Evolutionary conservation across 192 early-diverging fungal species (phyloP), one percentile per base, ranked within the genome.

Genomic region (Phycomyces nitens): DNA sequence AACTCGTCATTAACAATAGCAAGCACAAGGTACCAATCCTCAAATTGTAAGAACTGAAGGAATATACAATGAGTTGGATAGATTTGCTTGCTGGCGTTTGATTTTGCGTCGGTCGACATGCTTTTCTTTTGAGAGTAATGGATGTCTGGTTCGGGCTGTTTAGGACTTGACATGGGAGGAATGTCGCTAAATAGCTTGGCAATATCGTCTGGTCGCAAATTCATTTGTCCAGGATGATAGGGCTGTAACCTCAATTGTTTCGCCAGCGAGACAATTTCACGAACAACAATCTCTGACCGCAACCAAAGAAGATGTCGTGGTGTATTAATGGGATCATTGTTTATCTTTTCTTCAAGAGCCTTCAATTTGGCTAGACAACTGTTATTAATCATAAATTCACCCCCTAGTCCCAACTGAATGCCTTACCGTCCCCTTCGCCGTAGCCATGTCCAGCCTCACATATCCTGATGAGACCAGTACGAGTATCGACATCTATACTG

Each of bases 361-460:
- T 56, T 59, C 41, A 75, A 26, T 66, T 68, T 73, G 15, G 50
- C 71, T 73, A 53, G 21, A 22, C 9, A 38, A 22, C n/a, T 18
- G 23, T 7, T 20, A 39, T 16, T 26, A 40, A 47, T 43, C 15
- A 12, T 29, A 27, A 43, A 16, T 14, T 0, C 10, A 23, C 23
- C 0, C 23, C 12, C 34, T 41, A 7, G n/a, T n/a, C n/a, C n/a
- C 18, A 16, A 0, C n/a, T 3, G 16, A 10, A 40, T 38, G 1
- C 63, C 74, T 71, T 75, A 82, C 80, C 68, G 72, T 82, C 80
- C 18, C 72, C 70, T 51, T 77, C 77, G 40, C 79, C 76, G 15
- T 68, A 67, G 24, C 73, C 68, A 14, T 66, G 71, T 24, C 77
- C 77, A 27, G 77, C 66, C 42, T 79, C 80, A 12, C 65, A 70